A percentile compares a stretch with the other conserved stretches of the same genome.
These are phyloP conservation scores for Thuja plicata DNA, from an alignment of 83 land plant species.

Conservation along the genomic window DNA sequence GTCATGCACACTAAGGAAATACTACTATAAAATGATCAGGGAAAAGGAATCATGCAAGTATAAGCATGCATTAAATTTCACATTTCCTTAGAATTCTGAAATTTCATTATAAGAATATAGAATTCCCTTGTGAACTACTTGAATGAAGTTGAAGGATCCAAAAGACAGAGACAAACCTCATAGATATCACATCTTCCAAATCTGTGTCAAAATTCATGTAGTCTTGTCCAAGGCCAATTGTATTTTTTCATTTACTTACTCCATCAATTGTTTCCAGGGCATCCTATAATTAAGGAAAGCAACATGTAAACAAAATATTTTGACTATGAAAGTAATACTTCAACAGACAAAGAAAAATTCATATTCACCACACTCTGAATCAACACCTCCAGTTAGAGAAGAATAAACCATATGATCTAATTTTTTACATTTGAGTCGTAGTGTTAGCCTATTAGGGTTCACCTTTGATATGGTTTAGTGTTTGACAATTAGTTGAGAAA, in stretches of 20 bases:
- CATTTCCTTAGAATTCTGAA: background rate
- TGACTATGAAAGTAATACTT: background rate
- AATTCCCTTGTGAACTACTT: background rate
- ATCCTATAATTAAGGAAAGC: constrained; percentile 37
- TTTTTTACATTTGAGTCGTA: background rate
- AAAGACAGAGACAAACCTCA: constrained; percentile 63
- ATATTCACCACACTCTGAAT: background rate
- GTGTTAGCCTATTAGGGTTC: background rate
- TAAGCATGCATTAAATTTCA: background rate
- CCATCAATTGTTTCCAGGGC: constrained; percentile 85
- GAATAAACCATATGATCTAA: too few species aligned
- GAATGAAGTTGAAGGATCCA: background rate
- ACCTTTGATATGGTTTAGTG: background rate
- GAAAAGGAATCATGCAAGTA: background rate
- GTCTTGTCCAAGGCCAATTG: constrained; percentile 95
- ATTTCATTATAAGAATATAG: background rate
- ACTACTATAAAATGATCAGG: background rate
- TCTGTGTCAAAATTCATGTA: constrained; percentile 90
- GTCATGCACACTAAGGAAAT: background rate
- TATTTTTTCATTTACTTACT: constrained; percentile 91
- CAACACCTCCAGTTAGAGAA: too few species aligned
- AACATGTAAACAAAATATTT: background rate
- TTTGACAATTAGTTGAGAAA: background rate
- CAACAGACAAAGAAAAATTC: background rate
- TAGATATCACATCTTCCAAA: constrained; percentile 92